Evolutionary conservation across 306 rosid genomes (phyloP), one percentile per base, ranked within the genome.

Genomic region (Acacia crassicarpa): DNA sequence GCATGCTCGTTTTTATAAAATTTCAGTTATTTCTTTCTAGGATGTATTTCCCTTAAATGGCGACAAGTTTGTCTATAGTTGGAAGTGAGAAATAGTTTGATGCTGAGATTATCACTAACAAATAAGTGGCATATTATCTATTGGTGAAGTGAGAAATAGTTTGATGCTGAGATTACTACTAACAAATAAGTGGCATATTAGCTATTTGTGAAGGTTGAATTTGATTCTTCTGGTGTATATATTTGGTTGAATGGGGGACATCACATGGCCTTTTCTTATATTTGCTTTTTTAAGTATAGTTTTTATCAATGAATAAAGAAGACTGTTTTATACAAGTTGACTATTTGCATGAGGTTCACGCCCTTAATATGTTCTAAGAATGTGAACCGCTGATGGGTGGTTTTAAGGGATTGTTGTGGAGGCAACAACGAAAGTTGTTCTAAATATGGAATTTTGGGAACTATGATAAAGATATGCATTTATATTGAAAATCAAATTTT

Each of bases 161-260:
- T 85, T 14, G 12, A 6, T 33, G 3, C 23, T 54, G 12, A 20
- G 61, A 1, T 20, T 54, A 20, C 20, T 54, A 8, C 25, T 20
- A 20, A 15, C 25, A 20, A 54, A 20, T 54, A 54, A 5, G 49
- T 68, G 25, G 35, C 15, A 35, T 46, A 59, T 54, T 81, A 45
- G 30, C n/a, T 84, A 38, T 62, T 53, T 45, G 77, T 81, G 77
- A 46, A 61, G 62, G 30, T 71, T 41, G 67, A 9, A 59, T 82
- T 33, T 77, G 30, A 72, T 25, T 12, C 14, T 67, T 67, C 33
- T 81, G 67, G 48, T 63, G 43, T 58, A 14, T 40, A 53, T 56
- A 27, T 75, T 27, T 40, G 69, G 68, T 80, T n/a, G 75, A 48
- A 40, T 48, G 27, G 30, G 75, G 84, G 74, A 43, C 20, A 62